Conservation (phyloP, 768 basidiomycete genomes). For the Lyophyllum decastes region DNA sequence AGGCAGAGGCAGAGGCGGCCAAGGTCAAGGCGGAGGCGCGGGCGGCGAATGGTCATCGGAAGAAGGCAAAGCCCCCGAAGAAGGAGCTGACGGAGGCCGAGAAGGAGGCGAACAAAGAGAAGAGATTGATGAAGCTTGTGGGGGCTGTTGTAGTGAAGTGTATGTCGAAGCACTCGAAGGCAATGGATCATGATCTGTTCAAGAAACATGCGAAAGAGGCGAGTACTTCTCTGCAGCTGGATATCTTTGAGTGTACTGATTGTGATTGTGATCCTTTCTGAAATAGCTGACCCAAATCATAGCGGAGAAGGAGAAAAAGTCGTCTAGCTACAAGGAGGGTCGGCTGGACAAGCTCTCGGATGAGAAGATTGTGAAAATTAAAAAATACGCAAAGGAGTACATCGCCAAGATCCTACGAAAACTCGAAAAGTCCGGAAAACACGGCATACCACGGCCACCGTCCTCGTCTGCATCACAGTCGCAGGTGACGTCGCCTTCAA, state of each 20-base stretch:
- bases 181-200: constrained; percentile 79
- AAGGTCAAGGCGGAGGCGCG: constrained; percentile 31
- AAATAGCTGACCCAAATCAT: constrained; percentile 80
- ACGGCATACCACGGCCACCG: constrained; percentile 17
- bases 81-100: constrained; percentile 54
- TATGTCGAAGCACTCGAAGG: constrained; percentile 86
- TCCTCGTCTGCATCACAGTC: constrained; percentile 25
- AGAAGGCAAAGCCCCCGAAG: constrained; percentile 37
- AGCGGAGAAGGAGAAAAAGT: constrained; percentile 95
- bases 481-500: constrained; percentile 38
- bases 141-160: constrained; percentile 88
- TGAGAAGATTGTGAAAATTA: constrained; percentile 88
- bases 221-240: not conserved
- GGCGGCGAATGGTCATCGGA: constrained; percentile 27
- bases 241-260: not conserved
- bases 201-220: constrained; percentile 97
- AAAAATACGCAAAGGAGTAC: constrained; percentile 91
- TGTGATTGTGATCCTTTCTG: not conserved
- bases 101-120: constrained; percentile 76
- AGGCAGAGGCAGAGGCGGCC: constrained; percentile 21
- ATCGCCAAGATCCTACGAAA: constrained; percentile 77
- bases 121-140: constrained; percentile 78
- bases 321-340: constrained; percentile 71
- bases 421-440: constrained; percentile 53
- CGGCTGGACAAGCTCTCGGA: constrained; percentile 77